Conservation (phyloP, 2,329 filamentous ascomycete genomes). For the Clarireedia homoeocarpa region DNA sequence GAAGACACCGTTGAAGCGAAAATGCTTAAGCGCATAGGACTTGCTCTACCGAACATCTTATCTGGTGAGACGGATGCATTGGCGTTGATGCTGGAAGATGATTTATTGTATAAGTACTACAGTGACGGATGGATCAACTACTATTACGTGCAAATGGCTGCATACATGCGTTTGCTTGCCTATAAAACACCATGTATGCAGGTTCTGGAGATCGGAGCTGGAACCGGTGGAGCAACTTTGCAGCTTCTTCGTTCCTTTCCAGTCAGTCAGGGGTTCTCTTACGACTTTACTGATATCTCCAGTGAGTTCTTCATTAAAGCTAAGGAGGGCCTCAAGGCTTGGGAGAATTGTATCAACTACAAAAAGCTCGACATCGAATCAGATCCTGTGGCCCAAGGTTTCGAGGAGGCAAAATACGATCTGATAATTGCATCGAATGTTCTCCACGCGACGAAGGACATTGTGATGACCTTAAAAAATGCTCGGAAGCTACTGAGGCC, state of each 20-base stretch:
- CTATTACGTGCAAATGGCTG: background rate
- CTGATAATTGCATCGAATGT: constrained; percentile 21
- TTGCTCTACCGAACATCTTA: background rate
- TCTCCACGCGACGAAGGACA: constrained; percentile 19
- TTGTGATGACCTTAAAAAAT: constrained; percentile 20
- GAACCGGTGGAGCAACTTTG: constrained; percentile 6
- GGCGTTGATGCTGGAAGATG: background rate
- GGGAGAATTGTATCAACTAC: background rate
- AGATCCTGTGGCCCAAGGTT: constrained; percentile 29
- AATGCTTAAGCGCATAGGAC: background rate
- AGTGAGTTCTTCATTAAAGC: background rate
- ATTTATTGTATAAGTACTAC: background rate
- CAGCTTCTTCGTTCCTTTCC: background rate
- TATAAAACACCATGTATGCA: constrained; percentile 23
- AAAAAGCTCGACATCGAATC: constrained; percentile 28
- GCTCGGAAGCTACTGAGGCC: constrained; percentile 26
- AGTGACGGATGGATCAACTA: background rate
- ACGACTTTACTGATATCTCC: constrained; percentile 3
- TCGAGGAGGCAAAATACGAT: constrained; percentile 25
- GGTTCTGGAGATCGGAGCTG: constrained; percentile 21
- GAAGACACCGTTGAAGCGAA: background rate
- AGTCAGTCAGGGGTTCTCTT: background rate
- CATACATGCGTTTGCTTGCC: constrained; percentile 1
- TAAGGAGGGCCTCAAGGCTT: background rate
- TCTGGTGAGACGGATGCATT: background rate